Evolutionary conservation across 2,329 filamentous ascomycete genomes (phyloP).

Genomic region (Xylariaceae sp.): DNA sequence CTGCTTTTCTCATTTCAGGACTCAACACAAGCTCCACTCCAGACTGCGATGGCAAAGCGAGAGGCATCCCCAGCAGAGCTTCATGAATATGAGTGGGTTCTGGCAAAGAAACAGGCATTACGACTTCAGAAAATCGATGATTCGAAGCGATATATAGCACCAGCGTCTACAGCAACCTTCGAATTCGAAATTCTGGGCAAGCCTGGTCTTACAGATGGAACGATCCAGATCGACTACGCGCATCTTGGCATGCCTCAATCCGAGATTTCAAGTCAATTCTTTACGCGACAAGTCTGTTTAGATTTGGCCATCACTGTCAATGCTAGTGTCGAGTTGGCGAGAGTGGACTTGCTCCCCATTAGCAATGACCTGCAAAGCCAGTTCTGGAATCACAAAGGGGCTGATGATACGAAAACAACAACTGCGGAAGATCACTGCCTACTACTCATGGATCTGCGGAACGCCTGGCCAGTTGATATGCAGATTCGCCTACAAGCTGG

Average conservation of each 20-base stretch:
- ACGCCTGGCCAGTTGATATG: constrained; percentile 82
- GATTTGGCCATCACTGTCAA: constrained; percentile 88
- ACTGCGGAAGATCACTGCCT: constrained; percentile 64
- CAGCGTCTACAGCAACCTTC: constrained; percentile 66
- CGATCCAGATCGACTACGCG: constrained; percentile 83
- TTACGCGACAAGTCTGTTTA: constrained; percentile 77
- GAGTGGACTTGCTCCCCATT: constrained; percentile 75
- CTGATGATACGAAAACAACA: constrained; percentile 32
- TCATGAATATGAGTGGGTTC: constrained; percentile 79
- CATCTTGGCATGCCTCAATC: constrained; percentile 67
- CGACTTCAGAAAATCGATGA: constrained; percentile 49
- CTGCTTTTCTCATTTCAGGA: constrained; percentile 86
- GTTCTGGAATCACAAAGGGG: constrained; percentile 50
- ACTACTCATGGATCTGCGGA: constrained; percentile 77
- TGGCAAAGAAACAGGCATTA: constrained; percentile 69
- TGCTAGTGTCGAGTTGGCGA: constrained; percentile 76
- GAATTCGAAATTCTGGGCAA: constrained; percentile 83
- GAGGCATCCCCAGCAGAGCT: constrained; percentile 75
- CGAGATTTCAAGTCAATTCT: constrained; percentile 69
- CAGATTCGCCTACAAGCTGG: constrained; percentile 58
- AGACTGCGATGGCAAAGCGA: constrained; percentile 69
- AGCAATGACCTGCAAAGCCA: constrained; percentile 60
- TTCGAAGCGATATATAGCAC: constrained; percentile 57
- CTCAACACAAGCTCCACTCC: constrained; percentile 74
- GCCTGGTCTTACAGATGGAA: constrained; percentile 73